Conservation (phyloP, 257 asterid species). For the Solanum corneliomulleri region DNA sequence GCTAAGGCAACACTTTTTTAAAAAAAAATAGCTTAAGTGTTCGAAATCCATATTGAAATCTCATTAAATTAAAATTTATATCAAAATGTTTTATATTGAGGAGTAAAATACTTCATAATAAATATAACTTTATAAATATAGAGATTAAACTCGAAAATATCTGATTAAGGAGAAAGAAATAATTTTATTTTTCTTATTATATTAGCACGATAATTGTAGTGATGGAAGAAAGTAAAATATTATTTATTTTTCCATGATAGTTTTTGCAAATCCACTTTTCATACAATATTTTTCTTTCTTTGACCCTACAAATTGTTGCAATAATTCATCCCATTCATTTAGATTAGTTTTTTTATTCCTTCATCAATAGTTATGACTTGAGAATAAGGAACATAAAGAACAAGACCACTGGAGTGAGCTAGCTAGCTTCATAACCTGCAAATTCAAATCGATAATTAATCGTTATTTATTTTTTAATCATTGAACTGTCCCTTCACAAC, state of each 20-base stretch:
- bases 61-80: rapidly evolving
- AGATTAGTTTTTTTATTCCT: neutral
- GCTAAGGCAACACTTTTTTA: neutral
- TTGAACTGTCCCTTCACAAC: neutral
- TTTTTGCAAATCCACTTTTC: neutral
- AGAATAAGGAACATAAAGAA: neutral
- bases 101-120: neutral
- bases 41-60: rapidly evolving
- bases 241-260: neutral
- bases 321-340: neutral
- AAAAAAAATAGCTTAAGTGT: rapidly evolving
- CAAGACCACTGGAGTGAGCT: neutral
- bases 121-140: rapidly evolving
- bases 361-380: neutral
- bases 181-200: neutral
- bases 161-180: rapidly evolving
- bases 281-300: neutral
- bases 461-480: neutral
- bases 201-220: neutral
- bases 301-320: neutral
- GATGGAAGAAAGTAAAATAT: neutral
- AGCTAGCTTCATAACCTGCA: neutral
- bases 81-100: rapidly evolving
- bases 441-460: neutral
- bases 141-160: rapidly evolving